Evolutionary conservation across 129 eudicot genomes (phyloP), one percentile per base, ranked within the genome.

Genomic region (Cynara cardunculus): DNA sequence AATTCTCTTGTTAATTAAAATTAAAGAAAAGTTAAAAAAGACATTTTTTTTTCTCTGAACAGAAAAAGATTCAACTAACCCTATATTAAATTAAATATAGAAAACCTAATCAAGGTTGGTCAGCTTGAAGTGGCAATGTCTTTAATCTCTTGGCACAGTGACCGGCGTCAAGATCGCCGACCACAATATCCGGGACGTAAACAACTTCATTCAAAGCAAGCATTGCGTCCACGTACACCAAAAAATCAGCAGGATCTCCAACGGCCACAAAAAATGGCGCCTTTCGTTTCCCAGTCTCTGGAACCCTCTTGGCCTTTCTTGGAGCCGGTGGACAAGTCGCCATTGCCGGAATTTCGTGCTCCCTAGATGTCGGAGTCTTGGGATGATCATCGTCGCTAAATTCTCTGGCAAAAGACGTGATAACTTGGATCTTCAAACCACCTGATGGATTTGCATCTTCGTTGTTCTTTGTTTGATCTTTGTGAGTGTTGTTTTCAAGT

Each of bases 241-340:
- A 28, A 77, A 77, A 74, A 46, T 75, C 75, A 11, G 69, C 75
- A 10, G 61, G 44, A 46, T 32, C 71, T 46, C 27, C 24, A 27
- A 65, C 56, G 6, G 34, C 75, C 56, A 74, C 72, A 31, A 68
- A 62, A 62, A 25, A 59, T 4, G 82, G 35, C 28, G 56, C 37
- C 82, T 83, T 83, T 72, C 86, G 74, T 65, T 83, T 77, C 74
- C 79, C 73, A 30, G 1, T 77, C 3, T 7, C 31, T 21, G 74
- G 32, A 61, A 59, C 68, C 73, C 82, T 7, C 49, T 13, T 77
- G 16, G 73, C 53, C 39, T 83, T 83, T 83, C 61, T 77, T 2
- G 86, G 86, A 11, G 86, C 82, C 67, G 78, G 82, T 28, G 86
- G 86, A 64, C 86, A 83, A 21, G 83, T 18, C 5, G 21, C 22